Conservation (phyloP, 2,329 filamentous ascomycete species). For the Beauveria varroae region DNA sequence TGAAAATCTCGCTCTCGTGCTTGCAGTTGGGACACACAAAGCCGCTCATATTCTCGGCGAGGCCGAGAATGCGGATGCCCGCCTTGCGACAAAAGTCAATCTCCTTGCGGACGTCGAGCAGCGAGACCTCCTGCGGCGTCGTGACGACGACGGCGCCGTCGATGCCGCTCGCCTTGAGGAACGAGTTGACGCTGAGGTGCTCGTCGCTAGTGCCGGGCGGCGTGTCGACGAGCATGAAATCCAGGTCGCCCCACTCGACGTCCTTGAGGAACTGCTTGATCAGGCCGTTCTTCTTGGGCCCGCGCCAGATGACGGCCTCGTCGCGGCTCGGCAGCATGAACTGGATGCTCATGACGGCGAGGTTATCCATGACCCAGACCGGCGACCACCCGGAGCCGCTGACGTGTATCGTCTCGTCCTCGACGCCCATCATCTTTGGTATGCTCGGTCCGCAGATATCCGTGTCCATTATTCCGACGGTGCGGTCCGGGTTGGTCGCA, state of each 20-base stretch:
- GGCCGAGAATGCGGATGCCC: conserved; percentile 75
- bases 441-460: conserved; percentile 96
- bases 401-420: conserved; percentile 87
- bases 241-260: conserved; percentile 93
- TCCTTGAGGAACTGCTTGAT: conserved; percentile 98
- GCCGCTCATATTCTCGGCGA: conserved; percentile 97
- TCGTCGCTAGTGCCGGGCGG: conserved; percentile 94
- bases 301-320: conserved; percentile 94
- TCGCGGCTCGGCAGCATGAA: conserved; percentile 95
- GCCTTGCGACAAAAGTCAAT: conserved; percentile 97
- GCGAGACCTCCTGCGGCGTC: conserved; percentile 86
- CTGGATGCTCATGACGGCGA: conserved; percentile 95
- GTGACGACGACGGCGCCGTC: conserved; percentile 91
- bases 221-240: conserved; percentile 90
- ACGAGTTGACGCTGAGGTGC: conserved; percentile 87
- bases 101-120: conserved; percentile 93
- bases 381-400: conserved; percentile 86
- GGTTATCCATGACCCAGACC: conserved; percentile 90
- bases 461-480: conserved; percentile 93
- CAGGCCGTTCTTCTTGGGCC: conserved; percentile 95
- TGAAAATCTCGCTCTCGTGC: conserved; percentile 77
- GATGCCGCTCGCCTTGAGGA: conserved; percentile 83
- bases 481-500: conserved; percentile 67
- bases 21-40: conserved; percentile 94
- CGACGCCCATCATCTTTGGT: conserved; percentile 98